Evolutionary conservation across 2,329 filamentous ascomycete genomes (phyloP).

Genomic region (Alternaria ethzedia): DNA sequence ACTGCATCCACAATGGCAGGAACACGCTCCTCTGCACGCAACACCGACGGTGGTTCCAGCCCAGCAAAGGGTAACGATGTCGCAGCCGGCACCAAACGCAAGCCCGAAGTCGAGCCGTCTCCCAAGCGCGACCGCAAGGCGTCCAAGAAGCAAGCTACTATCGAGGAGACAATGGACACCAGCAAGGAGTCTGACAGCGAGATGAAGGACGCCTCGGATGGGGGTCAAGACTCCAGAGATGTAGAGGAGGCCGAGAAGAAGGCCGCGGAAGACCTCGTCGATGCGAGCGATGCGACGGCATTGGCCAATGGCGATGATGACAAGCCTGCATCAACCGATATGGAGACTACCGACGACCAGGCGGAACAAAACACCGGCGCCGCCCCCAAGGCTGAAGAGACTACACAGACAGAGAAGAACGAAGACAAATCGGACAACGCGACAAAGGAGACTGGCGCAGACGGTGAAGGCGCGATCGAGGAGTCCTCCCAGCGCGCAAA

Average conservation of each 20-base stretch:
- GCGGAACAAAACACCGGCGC: slow-evolving; percentile 1
- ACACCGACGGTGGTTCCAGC: slow-evolving; percentile 23
- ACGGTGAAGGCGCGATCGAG: slow-evolving; percentile 50
- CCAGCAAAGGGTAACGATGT: slow-evolving; percentile 35
- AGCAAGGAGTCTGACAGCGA: slow-evolving; percentile 45
- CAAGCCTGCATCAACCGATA: slow-evolving; percentile 6
- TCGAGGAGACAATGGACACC: slow-evolving; percentile 58
- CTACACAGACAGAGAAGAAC: not conserved
- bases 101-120: slow-evolving; percentile 45
- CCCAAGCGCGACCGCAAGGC: slow-evolving; percentile 54
- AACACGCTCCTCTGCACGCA: slow-evolving; percentile 37
- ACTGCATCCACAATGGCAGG: slow-evolving; percentile 28
- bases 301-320: slow-evolving; percentile 30
- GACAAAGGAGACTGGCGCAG: slow-evolving; percentile 26
- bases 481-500: slow-evolving; percentile 59
- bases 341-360: slow-evolving; percentile 15
- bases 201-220: slow-evolving; percentile 30
- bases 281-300: slow-evolving; percentile 21
- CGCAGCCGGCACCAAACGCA: slow-evolving; percentile 49
- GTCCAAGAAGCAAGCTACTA: slow-evolving; percentile 57
- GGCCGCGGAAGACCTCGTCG: not conserved
- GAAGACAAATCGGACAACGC: slow-evolving; percentile 14
- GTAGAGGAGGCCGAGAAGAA: slow-evolving; percentile 19
- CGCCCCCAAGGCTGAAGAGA: slow-evolving; percentile 8
- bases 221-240: slow-evolving; percentile 3